These are phyloP conservation scores for Gilbertella persicaria DNA, from an alignment of 371 early-diverging fungal genomes.

Conservation along the genomic window DNA sequence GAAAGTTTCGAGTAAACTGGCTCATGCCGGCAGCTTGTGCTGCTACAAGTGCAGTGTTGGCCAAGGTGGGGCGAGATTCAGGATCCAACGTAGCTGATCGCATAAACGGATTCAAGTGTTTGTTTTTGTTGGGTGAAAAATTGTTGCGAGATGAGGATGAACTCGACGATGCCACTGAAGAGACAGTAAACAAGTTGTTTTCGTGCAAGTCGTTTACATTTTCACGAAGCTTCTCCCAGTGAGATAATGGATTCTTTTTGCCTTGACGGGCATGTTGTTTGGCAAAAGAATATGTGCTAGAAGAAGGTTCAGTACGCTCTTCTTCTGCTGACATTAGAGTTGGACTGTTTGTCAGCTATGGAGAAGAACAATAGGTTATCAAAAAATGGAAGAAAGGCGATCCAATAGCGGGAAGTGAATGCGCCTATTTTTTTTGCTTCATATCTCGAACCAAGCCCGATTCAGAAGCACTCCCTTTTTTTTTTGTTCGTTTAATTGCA, in stretches of 20 bases:
- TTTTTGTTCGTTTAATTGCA: too few species aligned
- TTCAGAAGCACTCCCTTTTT: background rate
- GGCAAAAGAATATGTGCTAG: background rate
- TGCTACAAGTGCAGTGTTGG: constrained; percentile 28
- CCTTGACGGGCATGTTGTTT: background rate
- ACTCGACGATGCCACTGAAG: background rate
- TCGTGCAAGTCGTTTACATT: constrained; percentile 5
- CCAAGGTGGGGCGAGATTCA: constrained; percentile 6
- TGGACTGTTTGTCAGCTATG: background rate
- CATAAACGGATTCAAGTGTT: constrained; percentile 15
- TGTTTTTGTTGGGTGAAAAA: background rate
- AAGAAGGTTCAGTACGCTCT: background rate
- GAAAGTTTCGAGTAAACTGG: constrained; percentile 25
- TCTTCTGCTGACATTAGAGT: background rate
- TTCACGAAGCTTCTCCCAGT: constrained; percentile 17
- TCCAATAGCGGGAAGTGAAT: too few species aligned
- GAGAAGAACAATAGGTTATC: too few species aligned
- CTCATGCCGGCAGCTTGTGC: constrained; percentile 35
- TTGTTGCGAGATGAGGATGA: background rate
- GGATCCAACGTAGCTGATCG: constrained; percentile 7
- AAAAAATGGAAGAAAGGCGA: too few species aligned
- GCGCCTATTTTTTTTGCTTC: too few species aligned
- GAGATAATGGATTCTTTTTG: constrained; percentile 7
- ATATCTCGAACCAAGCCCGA: too few species aligned
- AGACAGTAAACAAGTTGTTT: background rate